Base-by-base conservation (phyloP, 1,284 basidiomycete species). In the Pyrrhoderma lamaoense region DNA sequence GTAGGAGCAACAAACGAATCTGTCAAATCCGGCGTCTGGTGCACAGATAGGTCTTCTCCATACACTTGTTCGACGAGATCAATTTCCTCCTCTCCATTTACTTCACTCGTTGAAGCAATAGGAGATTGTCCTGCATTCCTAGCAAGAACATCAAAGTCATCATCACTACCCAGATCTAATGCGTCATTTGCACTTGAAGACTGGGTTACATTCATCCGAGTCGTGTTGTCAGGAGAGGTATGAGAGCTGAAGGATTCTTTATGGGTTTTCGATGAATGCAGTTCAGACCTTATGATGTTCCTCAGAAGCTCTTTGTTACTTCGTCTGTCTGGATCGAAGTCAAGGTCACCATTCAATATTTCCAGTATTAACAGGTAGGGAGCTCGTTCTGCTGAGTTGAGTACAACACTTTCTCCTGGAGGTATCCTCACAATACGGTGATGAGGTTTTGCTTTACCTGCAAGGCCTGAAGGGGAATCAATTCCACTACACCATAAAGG, bases 361-460 rank as follows among this genome's bases (percentile, higher is more conserved):
- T 99, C 96, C 51, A 99, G 82, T 56, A 97, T 79, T 13, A 99
- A 76, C 31, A 99, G 75, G 64, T 91, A 99, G 1, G 96, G 96
- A 1, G 93, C 94, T 44, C 89, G 80, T 67, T 99, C 94, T 2
- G 96, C 96, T 35, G 95, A 99, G 65, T 99, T 99, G 43, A 99
- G 80, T 3, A 99, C 96, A 34, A 99, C 96, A 40, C 92, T 91
- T 71, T 99, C 96, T 19, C 93, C 92, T 2, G 96, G 95, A 14
- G 94, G 94, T 65, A 99, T 96, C 59, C 96, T 85, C 39, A 99
- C 92, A 49, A 99, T 93, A 36, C 93, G 84, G 64, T 98, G 94
- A 65, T 99, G 95, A 5, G 85, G 80, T 62, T 82, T 73, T 8
- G 77, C 71, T 43, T 70, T 60, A 53, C 67, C 60, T 60, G 69